These are phyloP conservation scores for Podaxis rugospora DNA, from an alignment of 768 basidiomycete genomes.

Conservation along the genomic window DNA sequence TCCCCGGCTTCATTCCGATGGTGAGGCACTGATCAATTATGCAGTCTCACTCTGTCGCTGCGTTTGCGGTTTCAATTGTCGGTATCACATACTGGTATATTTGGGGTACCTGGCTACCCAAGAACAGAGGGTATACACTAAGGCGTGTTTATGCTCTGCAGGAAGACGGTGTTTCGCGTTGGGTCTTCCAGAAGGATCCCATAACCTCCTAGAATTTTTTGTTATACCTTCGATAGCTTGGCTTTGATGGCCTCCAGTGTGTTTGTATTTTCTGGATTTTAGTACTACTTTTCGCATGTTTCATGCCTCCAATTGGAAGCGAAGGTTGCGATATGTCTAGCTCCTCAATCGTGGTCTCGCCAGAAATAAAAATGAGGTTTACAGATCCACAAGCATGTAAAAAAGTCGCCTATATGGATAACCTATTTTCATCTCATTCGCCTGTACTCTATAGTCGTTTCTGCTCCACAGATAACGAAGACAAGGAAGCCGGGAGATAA, in stretches of 20 bases:
- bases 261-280: no score
- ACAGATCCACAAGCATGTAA: no score
- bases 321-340: no score
- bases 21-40: not conserved
- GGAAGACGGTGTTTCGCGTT: slow-evolving; percentile 56
- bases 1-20: not conserved
- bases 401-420: no score
- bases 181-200: slow-evolving; percentile 39
- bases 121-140: slow-evolving; percentile 42
- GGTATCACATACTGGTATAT: slow-evolving; percentile 57
- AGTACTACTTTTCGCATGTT: no score
- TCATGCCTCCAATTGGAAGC: no score
- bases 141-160: slow-evolving; percentile 42
- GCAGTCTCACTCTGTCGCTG: slow-evolving; percentile 47
- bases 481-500: no score
- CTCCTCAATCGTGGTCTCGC: no score
- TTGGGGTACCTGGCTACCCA: slow-evolving; percentile 47
- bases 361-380: no score
- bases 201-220: not conserved
- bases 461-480: no score
- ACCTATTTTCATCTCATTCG: no score
- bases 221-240: not conserved
- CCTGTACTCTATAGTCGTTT: no score
- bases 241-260: not conserved
- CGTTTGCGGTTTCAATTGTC: slow-evolving; percentile 40